Conservation (phyloP, 805 yeast species). For the Metschnikowia amazonensis region DNA sequence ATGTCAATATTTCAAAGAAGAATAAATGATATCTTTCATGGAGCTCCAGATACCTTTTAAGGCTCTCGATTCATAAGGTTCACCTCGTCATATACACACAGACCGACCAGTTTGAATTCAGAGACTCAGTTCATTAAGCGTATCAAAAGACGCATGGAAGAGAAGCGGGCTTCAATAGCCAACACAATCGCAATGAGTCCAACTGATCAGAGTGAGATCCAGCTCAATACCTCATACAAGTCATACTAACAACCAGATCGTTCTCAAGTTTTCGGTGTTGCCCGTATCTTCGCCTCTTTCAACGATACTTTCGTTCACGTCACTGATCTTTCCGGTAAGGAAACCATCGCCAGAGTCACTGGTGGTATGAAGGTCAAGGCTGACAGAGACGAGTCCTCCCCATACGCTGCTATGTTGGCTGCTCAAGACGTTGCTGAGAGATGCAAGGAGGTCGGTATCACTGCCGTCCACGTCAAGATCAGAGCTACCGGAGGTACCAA, state of each 20-base stretch:
- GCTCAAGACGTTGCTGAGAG: slow-evolving; percentile 99
- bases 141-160: no score
- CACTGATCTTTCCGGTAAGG: slow-evolving; percentile 99
- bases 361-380: slow-evolving; percentile 99
- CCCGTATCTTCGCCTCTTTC: slow-evolving; percentile 99
- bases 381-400: slow-evolving; percentile 99
- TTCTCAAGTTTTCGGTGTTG: slow-evolving; percentile 99
- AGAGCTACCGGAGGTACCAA: slow-evolving; percentile 99
- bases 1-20: slow-evolving; percentile 10
- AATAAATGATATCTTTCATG: not conserved
- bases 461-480: slow-evolving; percentile 98
- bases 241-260: slow-evolving; percentile 46
- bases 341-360: slow-evolving; percentile 99
- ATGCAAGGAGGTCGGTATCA: slow-evolving; percentile 99
- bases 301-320: slow-evolving; percentile 99
- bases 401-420: slow-evolving; percentile 99
- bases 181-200: no score
- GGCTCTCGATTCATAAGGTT: no score
- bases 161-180: no score
- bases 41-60: no score
- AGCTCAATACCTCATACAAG: not conserved
- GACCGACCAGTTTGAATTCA: no score
- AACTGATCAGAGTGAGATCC: not conserved
- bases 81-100: no score
- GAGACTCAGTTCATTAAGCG: no score